Base-by-base conservation (phyloP, 2,329 filamentous ascomycete species). In the Verticillium nubilum region DNA sequence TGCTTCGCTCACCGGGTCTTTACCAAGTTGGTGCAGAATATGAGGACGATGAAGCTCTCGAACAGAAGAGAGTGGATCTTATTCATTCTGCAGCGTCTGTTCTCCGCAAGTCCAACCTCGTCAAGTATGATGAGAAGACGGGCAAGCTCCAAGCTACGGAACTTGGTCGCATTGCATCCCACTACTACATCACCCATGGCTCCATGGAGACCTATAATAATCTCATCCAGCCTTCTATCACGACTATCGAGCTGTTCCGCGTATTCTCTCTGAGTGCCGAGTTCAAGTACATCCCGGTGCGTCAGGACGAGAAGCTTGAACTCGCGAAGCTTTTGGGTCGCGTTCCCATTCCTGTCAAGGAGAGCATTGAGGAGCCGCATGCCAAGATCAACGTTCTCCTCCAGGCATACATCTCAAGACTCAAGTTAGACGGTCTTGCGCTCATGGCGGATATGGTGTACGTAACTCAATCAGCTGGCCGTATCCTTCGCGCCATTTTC, bases 371-470 rank as follows among this genome's bases (percentile, higher is more conserved):
- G 71, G 95, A 99, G 75, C 88, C 95, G 1, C 92, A 97, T 65
- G 92, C 93, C 60, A 99, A 99, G 80, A 97, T 99, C 76, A 99
- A 99, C 67, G 95, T 99, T 42, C 84, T 99, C 26, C 80, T 99
- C 5, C 95, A 99, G 73, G 95, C 95, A 3, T 99, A 95, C 70
- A 97, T 99, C 61, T 98, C 94, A 54, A 86, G 95, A 57, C 86
- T 99, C 57, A 96, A 94, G 74, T 85, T 99, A 1, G 94, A 98
- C 62, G 95, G 95, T 1, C 81, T 99, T 59, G 95, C 95, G 3
- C 78, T 99, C 62, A 98, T 99, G 94, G 94, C 95, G 28, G 95
- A 99, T 73, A 89, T 99, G 81, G 95, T 99, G 3, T 99, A 99
- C 69, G 94, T 99, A 58, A 99, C 95, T 1, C 96, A 99, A 71